Base-by-base conservation (phyloP, 1,284 basidiomycete genomes). In the Inonotus hispidus region DNA sequence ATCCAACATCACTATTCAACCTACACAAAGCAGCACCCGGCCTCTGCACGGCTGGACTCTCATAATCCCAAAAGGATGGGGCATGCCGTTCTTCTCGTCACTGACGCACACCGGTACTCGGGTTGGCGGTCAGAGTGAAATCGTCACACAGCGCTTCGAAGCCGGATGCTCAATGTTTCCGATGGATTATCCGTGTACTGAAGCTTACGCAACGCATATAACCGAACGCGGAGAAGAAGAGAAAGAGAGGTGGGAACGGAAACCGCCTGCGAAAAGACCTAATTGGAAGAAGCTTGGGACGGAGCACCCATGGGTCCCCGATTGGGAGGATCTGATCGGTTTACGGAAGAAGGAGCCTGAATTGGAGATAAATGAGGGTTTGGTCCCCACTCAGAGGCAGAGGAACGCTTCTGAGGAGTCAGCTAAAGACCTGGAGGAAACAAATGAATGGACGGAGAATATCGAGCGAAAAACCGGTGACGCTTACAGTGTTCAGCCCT, bases 1-100 rank as follows among this genome's bases (percentile, higher is more conserved):
- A 14, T 49, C 8, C 47, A 1, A 4, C 25, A 3, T 29, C 47
- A 14, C 10, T 29, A 23, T 29, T 16, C 41, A 43, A 2, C 16
- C 38, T 57, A 62, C 3, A 66, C 67, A 16, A 73, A 57, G 43
- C 64, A 66, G 29, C 66, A 73, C 64, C 74, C 39, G 63, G 41
- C 60, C 79, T 0, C 75, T 92, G 37, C 85, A 94, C 67, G 93
- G 93, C 38, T 96, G 89, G 87, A 92, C 86, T 1, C 74, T 98
- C 4, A 76, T 95, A 27, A 72, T 95, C 35, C 94, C 95, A 1
- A 78, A 83, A 1, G 92, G 92, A 8, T 98, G 93, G 93, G 80
- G 82, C 0, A 94, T 93, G 87, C 79, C 93, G 0, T 92, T 97
- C 73, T 84, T 92, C 64, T 81, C 80, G 27, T 94, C 93, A 0